Percentiles rank a stretch among this genome's conserved stretches.
Conservation (phyloP, 306 rosid genomes). For the Arachis stenosperma region DNA sequence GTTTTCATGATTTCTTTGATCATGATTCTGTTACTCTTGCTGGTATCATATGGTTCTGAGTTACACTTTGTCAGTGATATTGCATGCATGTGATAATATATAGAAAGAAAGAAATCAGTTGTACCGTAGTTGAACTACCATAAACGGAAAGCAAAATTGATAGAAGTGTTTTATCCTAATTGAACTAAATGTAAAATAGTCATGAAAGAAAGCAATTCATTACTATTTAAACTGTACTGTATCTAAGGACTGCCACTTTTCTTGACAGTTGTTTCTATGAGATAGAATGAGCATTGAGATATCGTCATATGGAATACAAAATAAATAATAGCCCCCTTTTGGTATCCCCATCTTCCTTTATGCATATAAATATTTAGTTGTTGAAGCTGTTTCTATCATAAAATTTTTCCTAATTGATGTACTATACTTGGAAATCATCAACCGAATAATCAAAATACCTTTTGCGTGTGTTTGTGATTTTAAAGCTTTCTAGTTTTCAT, state of each 20-base stretch:
- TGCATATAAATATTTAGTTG: neutral
- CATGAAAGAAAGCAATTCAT: neutral
- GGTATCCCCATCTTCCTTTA: neutral
- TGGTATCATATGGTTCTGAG: neutral
- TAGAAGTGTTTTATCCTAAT: too few species aligned
- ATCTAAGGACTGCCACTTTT: neutral
- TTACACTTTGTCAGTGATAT: neutral
- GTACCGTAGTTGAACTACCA: conserved; percentile 3
- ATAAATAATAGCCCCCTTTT: neutral
- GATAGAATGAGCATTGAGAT: neutral
- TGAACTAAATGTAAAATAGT: neutral
- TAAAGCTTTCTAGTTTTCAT: neutral
- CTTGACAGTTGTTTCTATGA: neutral
- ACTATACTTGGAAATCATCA: neutral
- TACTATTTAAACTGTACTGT: neutral
- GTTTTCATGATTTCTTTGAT: conserved; percentile 1
- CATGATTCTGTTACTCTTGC: neutral
- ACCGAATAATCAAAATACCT: neutral
- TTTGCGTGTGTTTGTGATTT: neutral
- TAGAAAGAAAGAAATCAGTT: neutral
- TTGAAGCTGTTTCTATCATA: conserved; percentile 5
- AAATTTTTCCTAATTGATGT: neutral
- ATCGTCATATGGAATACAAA: neutral
- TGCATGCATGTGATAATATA: conserved; percentile 12
- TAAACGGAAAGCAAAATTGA: neutral